These are phyloP conservation scores for Salix suchowensis DNA, from an alignment of 345 rosid genomes.

Conservation along the genomic window DNA sequence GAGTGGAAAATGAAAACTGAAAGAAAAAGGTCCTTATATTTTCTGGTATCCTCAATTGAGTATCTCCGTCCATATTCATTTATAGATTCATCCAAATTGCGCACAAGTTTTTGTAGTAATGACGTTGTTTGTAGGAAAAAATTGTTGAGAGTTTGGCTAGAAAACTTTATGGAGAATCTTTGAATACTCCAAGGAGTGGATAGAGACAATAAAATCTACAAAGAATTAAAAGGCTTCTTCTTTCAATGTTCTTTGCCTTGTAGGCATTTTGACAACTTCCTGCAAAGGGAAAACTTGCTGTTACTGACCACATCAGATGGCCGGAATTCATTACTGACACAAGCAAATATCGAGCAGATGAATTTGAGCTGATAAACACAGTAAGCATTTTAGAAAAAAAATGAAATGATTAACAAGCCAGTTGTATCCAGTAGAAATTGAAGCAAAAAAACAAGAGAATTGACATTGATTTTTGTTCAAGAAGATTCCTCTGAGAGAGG, in stretches of 20 bases:
- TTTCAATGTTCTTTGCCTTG: neutral
- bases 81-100: neutral
- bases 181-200: neutral
- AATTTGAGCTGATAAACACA: neutral
- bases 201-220: neutral
- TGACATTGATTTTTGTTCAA: conserved; percentile 1
- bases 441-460: neutral
- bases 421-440: too few relatives aligned
- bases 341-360: too few relatives aligned
- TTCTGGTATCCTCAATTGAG: neutral
- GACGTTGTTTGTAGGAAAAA: neutral
- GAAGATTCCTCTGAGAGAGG: neutral
- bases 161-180: too few relatives aligned
- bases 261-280: too few relatives aligned
- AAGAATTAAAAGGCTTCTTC: neutral
- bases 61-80: neutral
- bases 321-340: too few relatives aligned
- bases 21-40: neutral
- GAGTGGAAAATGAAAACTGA: neutral
- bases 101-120: neutral
- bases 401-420: neutral
- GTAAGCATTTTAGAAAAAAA: too few relatives aligned
- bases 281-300: too few relatives aligned
- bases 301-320: too few relatives aligned
- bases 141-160: neutral